Base-by-base conservation (phyloP, 192 early-diverging fungal genomes). In the Coemansia sp. region DNA sequence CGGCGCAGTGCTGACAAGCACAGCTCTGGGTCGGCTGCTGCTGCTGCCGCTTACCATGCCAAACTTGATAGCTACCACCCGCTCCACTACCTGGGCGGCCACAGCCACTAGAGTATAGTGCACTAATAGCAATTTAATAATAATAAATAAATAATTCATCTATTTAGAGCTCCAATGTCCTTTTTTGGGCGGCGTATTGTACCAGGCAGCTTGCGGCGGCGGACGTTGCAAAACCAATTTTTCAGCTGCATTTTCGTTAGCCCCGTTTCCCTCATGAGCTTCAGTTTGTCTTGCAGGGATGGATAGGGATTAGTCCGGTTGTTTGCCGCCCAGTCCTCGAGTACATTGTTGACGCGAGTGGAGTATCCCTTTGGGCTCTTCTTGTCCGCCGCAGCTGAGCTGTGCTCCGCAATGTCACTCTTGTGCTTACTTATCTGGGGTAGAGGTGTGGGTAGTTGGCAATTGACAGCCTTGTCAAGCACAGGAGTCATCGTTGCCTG, bases 211-310 rank as follows among this genome's bases (percentile, higher is more conserved):
- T 78, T 83, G 58, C 82, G 73, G 20, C 82, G 64, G 20, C 82
- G 82, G 15, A 80, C 53, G 49, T 84, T 84, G 63, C 82, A 79
- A 44, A 84, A 68, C 77, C 77, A 84, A 41, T 84, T 84, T 36
- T 84, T 84, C 8, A 84, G 71, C 66, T 84, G 82, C 76, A 79
- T 84, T 29, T 76, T 75, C 5, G 71, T 57, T 18, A 84, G 66
- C 8, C 75, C 78, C 1, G 82, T 79, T 33, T 69, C 33, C 10
- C 38, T 22, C 74, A 84, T 79, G 36, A 79, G 65, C 43, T 29
- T 36, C n/a, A 64, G 57, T 60, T 79, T 84, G 31, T 72, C 77
- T 31, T 44, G 41, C 10, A 62, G 31, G 3, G 77, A 64, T 20
- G 82, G 74, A 29, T 79, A 84, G 16, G 77, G 77, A 29, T 84